phyloP scores from a whole-genome alignment of 345 rosid genomes.

The Salix exigua region DNA sequence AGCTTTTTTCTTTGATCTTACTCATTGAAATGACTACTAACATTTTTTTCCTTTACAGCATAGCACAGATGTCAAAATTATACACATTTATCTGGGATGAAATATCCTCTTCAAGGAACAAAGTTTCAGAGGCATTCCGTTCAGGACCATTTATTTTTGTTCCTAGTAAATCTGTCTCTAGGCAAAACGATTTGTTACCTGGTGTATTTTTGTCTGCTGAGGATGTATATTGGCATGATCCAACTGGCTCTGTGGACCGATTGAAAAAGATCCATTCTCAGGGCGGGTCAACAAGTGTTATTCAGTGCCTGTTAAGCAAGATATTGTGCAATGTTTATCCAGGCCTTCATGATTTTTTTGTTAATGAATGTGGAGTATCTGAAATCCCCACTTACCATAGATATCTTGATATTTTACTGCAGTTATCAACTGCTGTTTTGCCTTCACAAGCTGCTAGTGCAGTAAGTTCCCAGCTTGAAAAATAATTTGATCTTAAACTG shows the following conservation, averaged over 20 bases:
- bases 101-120: slow-evolving; percentile 46
- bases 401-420: slow-evolving; percentile 59
- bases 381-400: slow-evolving; percentile 60
- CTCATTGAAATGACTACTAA: slow-evolving; percentile 7
- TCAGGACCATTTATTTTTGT: slow-evolving; percentile 61
- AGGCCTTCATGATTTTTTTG: slow-evolving; percentile 80
- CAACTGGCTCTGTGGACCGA: slow-evolving; percentile 57
- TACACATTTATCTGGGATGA: slow-evolving; percentile 74
- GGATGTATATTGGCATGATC: slow-evolving; percentile 81
- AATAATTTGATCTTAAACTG: not conserved
- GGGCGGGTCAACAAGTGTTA: slow-evolving; percentile 27
- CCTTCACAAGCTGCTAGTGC: slow-evolving; percentile 70
- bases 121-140: slow-evolving; percentile 48
- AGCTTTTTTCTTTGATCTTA: not conserved
- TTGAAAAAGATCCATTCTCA: slow-evolving; percentile 42
- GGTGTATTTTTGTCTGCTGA: slow-evolving; percentile 62
- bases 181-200: slow-evolving; percentile 45
- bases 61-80: slow-evolving; percentile 67
- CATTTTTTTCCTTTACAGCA: slow-evolving; percentile 44
- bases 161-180: slow-evolving; percentile 43
- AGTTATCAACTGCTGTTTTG: slow-evolving; percentile 52
- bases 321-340: slow-evolving; percentile 66
- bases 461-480: slow-evolving; percentile 45
- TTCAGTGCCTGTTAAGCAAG: slow-evolving; percentile 37
- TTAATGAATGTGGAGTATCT: slow-evolving; percentile 61